A percentile compares a stretch with the other conserved stretches of the same genome.
Evolutionary conservation across 768 basidiomycete species (phyloP).

Genomic region (Macrolepiota fuliginosa): DNA sequence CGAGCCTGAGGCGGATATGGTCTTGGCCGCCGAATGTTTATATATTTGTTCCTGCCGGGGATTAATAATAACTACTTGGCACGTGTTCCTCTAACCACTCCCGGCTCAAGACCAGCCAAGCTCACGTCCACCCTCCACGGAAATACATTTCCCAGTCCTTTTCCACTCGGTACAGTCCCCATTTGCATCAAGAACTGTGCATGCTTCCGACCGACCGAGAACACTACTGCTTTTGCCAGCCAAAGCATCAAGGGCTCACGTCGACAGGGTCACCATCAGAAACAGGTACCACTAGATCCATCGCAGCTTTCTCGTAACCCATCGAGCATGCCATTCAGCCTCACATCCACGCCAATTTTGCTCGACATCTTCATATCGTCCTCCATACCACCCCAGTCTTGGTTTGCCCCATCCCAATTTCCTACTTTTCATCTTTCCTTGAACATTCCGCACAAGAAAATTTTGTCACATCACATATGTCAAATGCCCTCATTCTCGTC

Average conservation of each 20-base stretch:
- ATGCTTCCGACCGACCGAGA: neutral
- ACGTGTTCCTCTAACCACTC: slow-evolving; percentile 14
- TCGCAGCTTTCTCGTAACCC: neutral
- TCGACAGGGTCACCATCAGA: slow-evolving; percentile 7
- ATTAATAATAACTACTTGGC: slow-evolving; percentile 14
- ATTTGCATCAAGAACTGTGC: slow-evolving; percentile 8
- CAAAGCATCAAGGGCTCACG: slow-evolving; percentile 5
- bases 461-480: neutral
- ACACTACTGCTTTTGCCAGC: neutral
- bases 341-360: neutral
- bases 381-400: neutral
- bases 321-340: neutral
- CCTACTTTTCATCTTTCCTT: neutral
- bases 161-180: slow-evolving; percentile 6
- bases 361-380: neutral
- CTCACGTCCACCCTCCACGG: slow-evolving; percentile 3
- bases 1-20: slow-evolving; percentile 10
- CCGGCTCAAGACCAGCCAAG: slow-evolving; percentile 5
- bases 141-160: neutral
- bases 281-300: slow-evolving; percentile 6
- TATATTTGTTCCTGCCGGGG: slow-evolving; percentile 23
- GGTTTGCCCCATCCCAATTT: neutral
- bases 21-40: slow-evolving; percentile 18
- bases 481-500: neutral
- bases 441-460: neutral